Conservation (phyloP, 768 basidiomycete species). For the Sporobolomyces roseus region DNA sequence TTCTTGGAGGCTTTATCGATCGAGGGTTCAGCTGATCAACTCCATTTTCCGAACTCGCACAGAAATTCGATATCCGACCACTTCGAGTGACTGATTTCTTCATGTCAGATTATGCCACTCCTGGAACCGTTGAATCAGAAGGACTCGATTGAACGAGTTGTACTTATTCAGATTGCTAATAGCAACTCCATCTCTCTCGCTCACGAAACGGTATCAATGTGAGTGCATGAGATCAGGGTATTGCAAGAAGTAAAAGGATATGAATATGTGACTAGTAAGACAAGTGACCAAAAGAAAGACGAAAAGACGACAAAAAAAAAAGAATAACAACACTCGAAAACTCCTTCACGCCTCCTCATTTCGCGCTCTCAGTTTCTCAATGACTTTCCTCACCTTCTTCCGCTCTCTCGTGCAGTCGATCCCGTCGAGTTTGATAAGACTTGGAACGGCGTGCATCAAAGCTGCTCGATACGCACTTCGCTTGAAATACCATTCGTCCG, state of each 20-base stretch:
- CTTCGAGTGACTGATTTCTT: constrained; percentile 68
- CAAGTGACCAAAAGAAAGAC: neutral
- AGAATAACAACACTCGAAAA: neutral
- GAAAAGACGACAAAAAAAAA: neutral
- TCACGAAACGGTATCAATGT: neutral
- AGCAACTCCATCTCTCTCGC: neutral
- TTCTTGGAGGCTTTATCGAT: neutral
- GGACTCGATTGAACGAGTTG: constrained; percentile 12
- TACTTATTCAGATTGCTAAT: neutral
- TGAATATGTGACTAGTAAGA: neutral
- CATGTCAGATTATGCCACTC: constrained; percentile 18
- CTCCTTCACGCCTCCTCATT: neutral
- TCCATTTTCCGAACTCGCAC: constrained; percentile 7
- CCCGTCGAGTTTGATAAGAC: constrained; percentile 75
- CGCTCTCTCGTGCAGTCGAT: constrained; percentile 73
- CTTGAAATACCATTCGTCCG: constrained; percentile 79
- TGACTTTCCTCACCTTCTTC: constrained; percentile 37
- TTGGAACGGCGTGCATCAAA: constrained; percentile 69
- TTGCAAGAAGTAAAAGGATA: neutral
- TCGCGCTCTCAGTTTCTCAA: constrained; percentile 12
- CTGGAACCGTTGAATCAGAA: constrained; percentile 9
- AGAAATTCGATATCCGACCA: constrained; percentile 77
- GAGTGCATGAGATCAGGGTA: neutral
- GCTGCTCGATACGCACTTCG: constrained; percentile 85
- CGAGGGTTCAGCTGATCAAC: neutral